Conservation (phyloP, 208 protist genomes). For the Endotrypanum monterogeii region DNA sequence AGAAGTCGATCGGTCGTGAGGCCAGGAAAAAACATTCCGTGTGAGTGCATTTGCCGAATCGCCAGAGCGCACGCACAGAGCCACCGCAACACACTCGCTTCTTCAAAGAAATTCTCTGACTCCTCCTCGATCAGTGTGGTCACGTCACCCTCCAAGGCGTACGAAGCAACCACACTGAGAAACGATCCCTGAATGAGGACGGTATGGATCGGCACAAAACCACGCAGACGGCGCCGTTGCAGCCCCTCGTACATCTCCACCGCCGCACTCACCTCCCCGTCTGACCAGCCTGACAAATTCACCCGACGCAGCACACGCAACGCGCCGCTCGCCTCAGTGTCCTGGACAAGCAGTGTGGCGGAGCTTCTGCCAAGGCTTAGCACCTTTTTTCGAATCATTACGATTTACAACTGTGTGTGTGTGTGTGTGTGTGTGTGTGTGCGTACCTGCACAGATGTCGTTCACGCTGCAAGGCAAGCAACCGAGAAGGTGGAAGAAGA, state of each 20-base stretch:
- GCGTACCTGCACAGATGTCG: not conserved
- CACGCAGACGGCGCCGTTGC: slow-evolving; percentile 27
- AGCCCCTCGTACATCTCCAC: slow-evolving; percentile 51
- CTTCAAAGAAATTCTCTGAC: slow-evolving; percentile 32
- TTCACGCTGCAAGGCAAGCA: not conserved
- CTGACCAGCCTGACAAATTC: slow-evolving; percentile 52
- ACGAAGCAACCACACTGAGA: slow-evolving; percentile 68
- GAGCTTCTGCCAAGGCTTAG: slow-evolving; percentile 65
- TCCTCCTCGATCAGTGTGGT: slow-evolving; percentile 64
- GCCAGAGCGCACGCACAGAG: slow-evolving; percentile 50
- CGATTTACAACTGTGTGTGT: no score
- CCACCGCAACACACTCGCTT: slow-evolving; percentile 54
- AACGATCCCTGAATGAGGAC: slow-evolving; percentile 66
- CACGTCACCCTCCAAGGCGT: slow-evolving; percentile 59
- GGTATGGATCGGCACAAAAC: slow-evolving; percentile 57
- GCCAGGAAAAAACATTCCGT: slow-evolving; percentile 56
- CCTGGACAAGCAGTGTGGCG: slow-evolving; percentile 82
- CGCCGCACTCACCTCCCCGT: slow-evolving; percentile 33
- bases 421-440: not conserved
- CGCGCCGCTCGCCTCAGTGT: slow-evolving; percentile 51
- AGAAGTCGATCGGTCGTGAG: slow-evolving; percentile 64
- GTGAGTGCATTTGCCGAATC: slow-evolving; percentile 47
- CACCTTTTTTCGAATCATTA: slow-evolving; percentile 87
- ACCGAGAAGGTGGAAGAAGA: not conserved
- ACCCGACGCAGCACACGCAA: slow-evolving; percentile 74